Evolutionary conservation across 2,329 filamentous ascomycete genomes (phyloP), one percentile per base, ranked within the genome.

Genomic region (Fusarium sp.): DNA sequence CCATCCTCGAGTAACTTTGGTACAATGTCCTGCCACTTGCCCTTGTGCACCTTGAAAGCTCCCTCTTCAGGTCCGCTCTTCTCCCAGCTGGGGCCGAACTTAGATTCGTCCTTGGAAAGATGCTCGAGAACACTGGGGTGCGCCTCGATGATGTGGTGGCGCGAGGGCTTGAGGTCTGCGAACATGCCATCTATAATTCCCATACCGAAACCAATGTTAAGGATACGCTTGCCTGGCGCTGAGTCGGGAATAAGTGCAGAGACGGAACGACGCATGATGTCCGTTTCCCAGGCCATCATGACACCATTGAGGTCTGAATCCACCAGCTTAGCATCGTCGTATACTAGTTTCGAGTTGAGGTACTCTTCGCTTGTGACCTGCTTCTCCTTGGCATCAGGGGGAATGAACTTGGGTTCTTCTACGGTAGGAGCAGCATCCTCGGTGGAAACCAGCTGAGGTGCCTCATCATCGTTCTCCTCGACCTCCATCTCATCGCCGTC

Each of bases 231-330:
- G 3, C 91, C 92, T 1, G 76, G 69, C 32, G 67, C 62, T 7
- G 76, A 72, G 45, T 82, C 76, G 0, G 83, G 83, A 8, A 90
- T 84, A 2, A 97, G 83, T 16, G 88, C 86, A 67, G 90, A 86
- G 47, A 94, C 93, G 58, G 92, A 93, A 53, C 88, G 86, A 64
- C 87, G 87, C 94, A 97, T 97, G 74, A 97, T 96, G 70, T 90
- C 88, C 3, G 90, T 92, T 80, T 97, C 94, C 94, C 94, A 97
- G 41, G 90, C 87, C 94, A 97, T 97, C 94, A 97, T 97, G 47
- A 97, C 92, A 55, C 92, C 93, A 78, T 97, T 97, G 67, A 89
- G 86, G 69, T 90, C 88, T 6, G 88, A 85, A 76, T 96, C 93
- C 9, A 96, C 85, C 4, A 96, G 86, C 64, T 91, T 91, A 69